phyloP scores from a whole-genome alignment of 164 flowering plant genomes.

The Umbilicus rupestris region DNA sequence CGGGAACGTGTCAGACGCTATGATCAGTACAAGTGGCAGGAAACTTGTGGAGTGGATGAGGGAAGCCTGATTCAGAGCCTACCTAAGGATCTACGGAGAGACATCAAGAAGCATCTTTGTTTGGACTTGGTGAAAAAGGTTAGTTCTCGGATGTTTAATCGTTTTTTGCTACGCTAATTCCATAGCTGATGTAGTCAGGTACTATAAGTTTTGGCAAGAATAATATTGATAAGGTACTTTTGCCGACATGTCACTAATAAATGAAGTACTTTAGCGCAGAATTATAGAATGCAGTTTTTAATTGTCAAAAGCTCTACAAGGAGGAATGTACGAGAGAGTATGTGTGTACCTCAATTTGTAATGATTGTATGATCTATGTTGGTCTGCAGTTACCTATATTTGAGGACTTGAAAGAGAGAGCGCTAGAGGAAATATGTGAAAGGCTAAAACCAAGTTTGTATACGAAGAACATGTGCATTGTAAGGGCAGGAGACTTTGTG shows the following conservation, averaged over 20 bases:
- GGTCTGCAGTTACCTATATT: conserved; percentile 70
- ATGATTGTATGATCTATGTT: no score
- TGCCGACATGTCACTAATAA: no score
- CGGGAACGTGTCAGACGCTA: conserved; percentile 93
- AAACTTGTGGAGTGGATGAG: conserved; percentile 97
- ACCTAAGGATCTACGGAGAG: conserved; percentile 96
- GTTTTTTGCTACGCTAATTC: neutral
- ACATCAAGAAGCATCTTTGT: conserved; percentile 94
- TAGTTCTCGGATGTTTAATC: conserved; percentile 14
- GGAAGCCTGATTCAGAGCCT: conserved; percentile 74
- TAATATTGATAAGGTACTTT: no score
- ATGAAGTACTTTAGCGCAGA: no score
- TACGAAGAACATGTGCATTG: conserved; percentile 68
- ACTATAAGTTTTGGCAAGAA: no score
- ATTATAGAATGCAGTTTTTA: no score
- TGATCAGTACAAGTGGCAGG: conserved; percentile 98
- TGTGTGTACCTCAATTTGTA: no score
- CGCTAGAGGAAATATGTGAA: conserved; percentile 97
- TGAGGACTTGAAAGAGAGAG: conserved; percentile 89
- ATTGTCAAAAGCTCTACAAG: no score
- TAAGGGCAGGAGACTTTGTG: conserved; percentile 96
- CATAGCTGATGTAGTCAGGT: no score
- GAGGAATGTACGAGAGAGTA: no score
- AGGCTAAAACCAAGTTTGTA: conserved; percentile 79
- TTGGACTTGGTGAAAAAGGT: conserved; percentile 91